phyloP scores from a whole-genome alignment of 2,329 filamentous ascomycete genomes.

The Epichloe bromicola region DNA sequence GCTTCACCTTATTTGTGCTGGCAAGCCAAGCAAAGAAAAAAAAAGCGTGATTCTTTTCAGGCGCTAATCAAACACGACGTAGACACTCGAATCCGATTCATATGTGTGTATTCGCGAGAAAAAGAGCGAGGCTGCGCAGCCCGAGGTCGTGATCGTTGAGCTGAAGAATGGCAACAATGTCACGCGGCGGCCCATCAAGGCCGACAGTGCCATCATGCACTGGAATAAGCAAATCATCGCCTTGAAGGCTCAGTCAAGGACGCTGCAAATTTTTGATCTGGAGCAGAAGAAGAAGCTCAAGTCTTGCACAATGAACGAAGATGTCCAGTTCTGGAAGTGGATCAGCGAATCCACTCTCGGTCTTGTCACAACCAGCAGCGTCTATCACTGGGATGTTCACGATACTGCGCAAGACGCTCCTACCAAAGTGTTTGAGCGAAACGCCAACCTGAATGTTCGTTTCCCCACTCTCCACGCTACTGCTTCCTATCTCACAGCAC shows the following conservation, averaged over 20 bases:
- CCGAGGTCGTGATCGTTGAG: slow-evolving; percentile 94
- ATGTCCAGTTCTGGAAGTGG: slow-evolving; percentile 99
- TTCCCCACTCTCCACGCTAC: background rate
- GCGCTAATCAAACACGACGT: slow-evolving; percentile 3
- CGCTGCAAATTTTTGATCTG: slow-evolving; percentile 95
- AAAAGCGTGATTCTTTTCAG: background rate
- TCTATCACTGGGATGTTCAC: slow-evolving; percentile 97
- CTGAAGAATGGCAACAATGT: slow-evolving; percentile 97
- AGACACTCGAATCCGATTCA: slow-evolving; percentile 97
- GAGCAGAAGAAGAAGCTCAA: slow-evolving; percentile 90
- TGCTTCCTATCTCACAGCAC: background rate
- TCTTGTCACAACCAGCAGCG: slow-evolving; percentile 76
- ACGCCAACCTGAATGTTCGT: slow-evolving; percentile 73
- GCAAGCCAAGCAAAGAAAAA: background rate
- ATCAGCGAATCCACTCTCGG: slow-evolving; percentile 81
- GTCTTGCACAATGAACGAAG: slow-evolving; percentile 90
- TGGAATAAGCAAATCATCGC: slow-evolving; percentile 94
- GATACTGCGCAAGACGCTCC: slow-evolving; percentile 67
- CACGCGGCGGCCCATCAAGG: slow-evolving; percentile 90
- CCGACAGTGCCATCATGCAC: slow-evolving; percentile 99
- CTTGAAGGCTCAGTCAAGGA: slow-evolving; percentile 84
- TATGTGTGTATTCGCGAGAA: slow-evolving; percentile 96
- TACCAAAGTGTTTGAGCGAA: slow-evolving; percentile 88
- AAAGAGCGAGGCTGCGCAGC: slow-evolving; percentile 68
- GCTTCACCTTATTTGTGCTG: background rate